Percentiles rank a stretch among this genome's conserved stretches.
phyloP scores from a whole-genome alignment of 2,329 filamentous ascomycete species.

The Neopestalotiopsis sp. region DNA sequence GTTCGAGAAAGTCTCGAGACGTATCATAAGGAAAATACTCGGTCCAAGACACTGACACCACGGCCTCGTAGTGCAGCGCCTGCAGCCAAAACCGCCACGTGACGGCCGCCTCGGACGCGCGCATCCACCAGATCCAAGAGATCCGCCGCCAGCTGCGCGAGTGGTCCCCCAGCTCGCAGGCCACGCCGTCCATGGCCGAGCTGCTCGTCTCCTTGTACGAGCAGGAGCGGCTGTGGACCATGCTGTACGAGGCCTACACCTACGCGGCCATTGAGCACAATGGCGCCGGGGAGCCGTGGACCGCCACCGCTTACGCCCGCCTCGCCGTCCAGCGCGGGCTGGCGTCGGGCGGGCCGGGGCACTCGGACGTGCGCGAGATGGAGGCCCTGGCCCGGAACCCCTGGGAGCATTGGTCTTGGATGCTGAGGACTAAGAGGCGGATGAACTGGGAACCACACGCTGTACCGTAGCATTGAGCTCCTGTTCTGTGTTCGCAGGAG shows the following conservation, averaged over 20 bases:
- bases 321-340: slow-evolving; percentile 44
- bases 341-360: slow-evolving; percentile 33
- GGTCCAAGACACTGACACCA: background rate
- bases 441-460: slow-evolving; percentile 34
- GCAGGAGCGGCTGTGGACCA: slow-evolving; percentile 44
- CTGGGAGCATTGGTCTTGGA: slow-evolving; percentile 47
- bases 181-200: slow-evolving; percentile 44
- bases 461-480: too few species aligned
- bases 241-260: slow-evolving; percentile 41
- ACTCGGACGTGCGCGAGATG: slow-evolving; percentile 43
- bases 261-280: slow-evolving; percentile 46
- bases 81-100: slow-evolving; percentile 39
- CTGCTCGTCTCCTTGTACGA: slow-evolving; percentile 44
- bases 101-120: slow-evolving; percentile 41
- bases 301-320: slow-evolving; percentile 43
- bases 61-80: slow-evolving; percentile 34
- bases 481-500: too few species aligned
- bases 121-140: slow-evolving; percentile 41
- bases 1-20: too few species aligned
- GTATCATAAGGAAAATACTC: too few species aligned
- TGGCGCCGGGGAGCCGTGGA: slow-evolving; percentile 44
- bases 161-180: slow-evolving; percentile 35
- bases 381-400: slow-evolving; percentile 38
- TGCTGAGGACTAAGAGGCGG: slow-evolving; percentile 38
- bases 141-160: slow-evolving; percentile 38